Percentiles rank a stretch among this genome's conserved stretches.
phyloP scores from a whole-genome alignment of 805 yeast species.

The Clavispora phyllophila region DNA sequence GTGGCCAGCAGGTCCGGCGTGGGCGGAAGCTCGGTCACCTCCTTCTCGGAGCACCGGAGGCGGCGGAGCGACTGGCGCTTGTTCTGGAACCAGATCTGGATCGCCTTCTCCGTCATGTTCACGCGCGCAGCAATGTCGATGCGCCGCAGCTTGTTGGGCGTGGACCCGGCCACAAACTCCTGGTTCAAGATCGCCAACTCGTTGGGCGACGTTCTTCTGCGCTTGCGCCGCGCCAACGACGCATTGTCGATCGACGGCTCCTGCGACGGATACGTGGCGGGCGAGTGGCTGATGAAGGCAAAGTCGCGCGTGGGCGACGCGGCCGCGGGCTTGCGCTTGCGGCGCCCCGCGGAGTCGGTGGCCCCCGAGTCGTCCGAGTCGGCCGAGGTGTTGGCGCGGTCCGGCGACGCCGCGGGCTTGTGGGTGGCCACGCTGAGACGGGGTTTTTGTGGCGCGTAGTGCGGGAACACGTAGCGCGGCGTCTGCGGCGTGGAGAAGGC shows the following conservation, averaged over 20 bases:
- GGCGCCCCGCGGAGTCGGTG: slow-evolving; percentile 9
- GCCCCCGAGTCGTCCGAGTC: too few relatives aligned
- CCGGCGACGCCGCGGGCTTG: slow-evolving; percentile 19
- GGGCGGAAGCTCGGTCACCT: slow-evolving; percentile 41
- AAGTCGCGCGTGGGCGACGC: slow-evolving; percentile 29
- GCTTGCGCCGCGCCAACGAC: slow-evolving; percentile 87
- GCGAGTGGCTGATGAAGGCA: slow-evolving; percentile 93
- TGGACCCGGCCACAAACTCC: slow-evolving; percentile 71
- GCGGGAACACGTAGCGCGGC: slow-evolving; percentile 10
- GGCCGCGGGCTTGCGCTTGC: slow-evolving; percentile 22
- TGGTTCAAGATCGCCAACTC: slow-evolving; percentile 77
- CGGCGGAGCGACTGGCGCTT: slow-evolving; percentile 79
- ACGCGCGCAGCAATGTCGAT: slow-evolving; percentile 74
- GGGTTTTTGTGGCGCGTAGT: slow-evolving; percentile 7
- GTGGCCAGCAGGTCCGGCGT: slow-evolving; percentile 23
- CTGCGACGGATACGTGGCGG: slow-evolving; percentile 75
- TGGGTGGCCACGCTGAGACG: slow-evolving; percentile 4
- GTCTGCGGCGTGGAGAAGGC: slow-evolving; percentile 18
- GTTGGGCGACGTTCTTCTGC: slow-evolving; percentile 89
- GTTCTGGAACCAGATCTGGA: slow-evolving; percentile 98
- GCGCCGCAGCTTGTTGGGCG: slow-evolving; percentile 77
- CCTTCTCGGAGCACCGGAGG: slow-evolving; percentile 31
- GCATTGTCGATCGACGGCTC: slow-evolving; percentile 86
- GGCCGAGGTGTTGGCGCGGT: slow-evolving; percentile 9
- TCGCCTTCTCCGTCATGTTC: slow-evolving; percentile 95